Percentiles rank a stretch among this genome's conserved stretches.
Evolutionary conservation across 805 yeast species (phyloP).

Genomic region (Starmerella stellata): DNA sequence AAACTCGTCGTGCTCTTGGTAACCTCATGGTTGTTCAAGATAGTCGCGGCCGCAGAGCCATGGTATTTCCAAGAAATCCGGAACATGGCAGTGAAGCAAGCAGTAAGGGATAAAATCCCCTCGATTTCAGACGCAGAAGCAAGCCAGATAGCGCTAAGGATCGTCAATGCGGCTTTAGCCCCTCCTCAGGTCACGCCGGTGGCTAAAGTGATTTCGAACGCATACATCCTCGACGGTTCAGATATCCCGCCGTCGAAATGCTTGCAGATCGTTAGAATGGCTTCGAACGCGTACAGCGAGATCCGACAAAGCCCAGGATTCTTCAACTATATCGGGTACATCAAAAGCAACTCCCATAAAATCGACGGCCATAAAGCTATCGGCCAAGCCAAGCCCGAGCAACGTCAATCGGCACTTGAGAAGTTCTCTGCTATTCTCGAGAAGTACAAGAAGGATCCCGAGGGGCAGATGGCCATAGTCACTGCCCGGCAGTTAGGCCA

Average conservation of each 20-base stretch:
- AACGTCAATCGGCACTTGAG: background rate
- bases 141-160: conserved; percentile 6
- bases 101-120: conserved; percentile 3
- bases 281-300: conserved; percentile 7
- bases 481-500: conserved; percentile 1
- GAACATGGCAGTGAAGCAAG: conserved; percentile 1
- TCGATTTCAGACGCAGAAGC: conserved; percentile 9
- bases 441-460: conserved; percentile 3
- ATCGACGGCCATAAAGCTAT: conserved; percentile 2
- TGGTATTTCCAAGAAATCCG: conserved; percentile 11
- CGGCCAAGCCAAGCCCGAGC: background rate
- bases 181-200: conserved; percentile 13
- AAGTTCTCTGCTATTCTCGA: background rate
- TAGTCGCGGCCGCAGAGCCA: no score
- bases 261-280: conserved; percentile 6
- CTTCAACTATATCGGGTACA: conserved; percentile 8
- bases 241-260: conserved; percentile 2
- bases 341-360: conserved; percentile 5
- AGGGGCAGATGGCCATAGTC: conserved; percentile 7
- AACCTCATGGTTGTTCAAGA: no score
- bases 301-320: conserved; percentile 8
- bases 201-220: conserved; percentile 1
- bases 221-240: conserved; percentile 3
- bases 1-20: no score
- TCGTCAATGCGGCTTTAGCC: conserved; percentile 10